Conservation (phyloP, 2,329 filamentous ascomycete species). For the Fusarium sp. region DNA sequence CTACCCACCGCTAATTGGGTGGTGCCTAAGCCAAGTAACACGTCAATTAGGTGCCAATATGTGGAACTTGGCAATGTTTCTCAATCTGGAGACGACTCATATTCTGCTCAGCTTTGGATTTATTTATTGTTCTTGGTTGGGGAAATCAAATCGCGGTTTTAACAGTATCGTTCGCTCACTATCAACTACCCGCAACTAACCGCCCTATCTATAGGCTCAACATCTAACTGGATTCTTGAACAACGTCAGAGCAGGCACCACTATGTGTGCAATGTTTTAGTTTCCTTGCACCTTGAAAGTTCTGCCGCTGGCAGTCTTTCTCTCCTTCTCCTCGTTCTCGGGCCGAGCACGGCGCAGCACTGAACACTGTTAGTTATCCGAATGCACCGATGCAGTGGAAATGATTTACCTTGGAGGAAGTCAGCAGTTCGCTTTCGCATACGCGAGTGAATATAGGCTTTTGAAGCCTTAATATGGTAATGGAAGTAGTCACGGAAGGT, state of each 20-base stretch:
- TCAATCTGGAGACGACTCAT: neutral
- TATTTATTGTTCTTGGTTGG: neutral
- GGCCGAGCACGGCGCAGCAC: slow-evolving; percentile 96
- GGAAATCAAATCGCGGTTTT: slow-evolving; percentile 32
- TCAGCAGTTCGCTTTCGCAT: slow-evolving; percentile 98
- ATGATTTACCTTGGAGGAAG: slow-evolving; percentile 88
- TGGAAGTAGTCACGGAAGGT: slow-evolving; percentile 99
- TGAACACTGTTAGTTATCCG: slow-evolving; percentile 55
- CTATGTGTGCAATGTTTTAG: slow-evolving; percentile 35
- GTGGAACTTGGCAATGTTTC: neutral
- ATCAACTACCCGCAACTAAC: slow-evolving; percentile 20
- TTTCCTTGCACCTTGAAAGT: slow-evolving; percentile 76
- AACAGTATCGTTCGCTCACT: slow-evolving; percentile 43
- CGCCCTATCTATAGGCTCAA: slow-evolving; percentile 17
- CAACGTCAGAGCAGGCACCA: slow-evolving; percentile 14
- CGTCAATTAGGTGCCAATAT: slow-evolving; percentile 1
- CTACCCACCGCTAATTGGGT: slow-evolving; percentile 40
- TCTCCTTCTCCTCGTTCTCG: slow-evolving; percentile 96
- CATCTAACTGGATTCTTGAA: slow-evolving; percentile 17
- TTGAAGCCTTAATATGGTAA: slow-evolving; percentile 99
- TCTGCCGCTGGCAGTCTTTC: slow-evolving; percentile 96
- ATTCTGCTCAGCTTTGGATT: neutral
- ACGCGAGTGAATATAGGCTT: slow-evolving; percentile 98
- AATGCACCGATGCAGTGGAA: neutral
- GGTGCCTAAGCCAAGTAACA: slow-evolving; percentile 40